Conservation (phyloP, 2,329 filamentous ascomycete genomes). For the Fusarium graminum region DNA sequence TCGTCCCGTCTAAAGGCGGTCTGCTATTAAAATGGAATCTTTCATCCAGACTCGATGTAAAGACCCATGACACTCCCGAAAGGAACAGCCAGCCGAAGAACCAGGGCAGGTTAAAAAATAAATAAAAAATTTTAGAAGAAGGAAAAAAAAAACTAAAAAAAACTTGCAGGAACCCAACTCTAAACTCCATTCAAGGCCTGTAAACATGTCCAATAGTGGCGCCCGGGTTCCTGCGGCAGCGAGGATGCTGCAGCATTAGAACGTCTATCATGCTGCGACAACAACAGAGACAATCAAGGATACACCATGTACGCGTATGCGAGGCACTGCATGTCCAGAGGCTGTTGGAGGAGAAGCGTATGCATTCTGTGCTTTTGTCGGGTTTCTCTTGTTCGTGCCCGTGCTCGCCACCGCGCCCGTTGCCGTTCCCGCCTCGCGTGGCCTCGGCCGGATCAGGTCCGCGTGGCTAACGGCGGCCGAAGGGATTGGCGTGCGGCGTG, state of each 20-base stretch:
- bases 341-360: conserved; percentile 18
- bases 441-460: conserved; percentile 16
- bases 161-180: background rate
- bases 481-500: conserved; percentile 27
- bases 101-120: background rate
- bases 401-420: conserved; percentile 5
- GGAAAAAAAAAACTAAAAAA: background rate
- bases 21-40: conserved; percentile 1
- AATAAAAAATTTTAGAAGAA: background rate
- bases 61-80: conserved; percentile 3
- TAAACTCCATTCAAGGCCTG: background rate
- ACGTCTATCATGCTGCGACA: conserved; percentile 21
- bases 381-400: background rate
- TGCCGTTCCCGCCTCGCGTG: conserved; percentile 36
- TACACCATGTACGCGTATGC: conserved; percentile 23
- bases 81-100: background rate
- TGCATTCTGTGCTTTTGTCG: conserved; percentile 28
- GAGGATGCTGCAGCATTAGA: conserved; percentile 24
- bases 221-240: conserved; percentile 42
- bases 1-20: conserved; percentile 4
- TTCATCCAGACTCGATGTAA: background rate
- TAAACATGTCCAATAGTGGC: conserved; percentile 16
- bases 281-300: conserved; percentile 30
- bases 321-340: conserved; percentile 20
- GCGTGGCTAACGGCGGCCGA: conserved; percentile 29